Base-by-base conservation (phyloP, 2,329 filamentous ascomycete species). In the Stachybotrys echinatus region DNA sequence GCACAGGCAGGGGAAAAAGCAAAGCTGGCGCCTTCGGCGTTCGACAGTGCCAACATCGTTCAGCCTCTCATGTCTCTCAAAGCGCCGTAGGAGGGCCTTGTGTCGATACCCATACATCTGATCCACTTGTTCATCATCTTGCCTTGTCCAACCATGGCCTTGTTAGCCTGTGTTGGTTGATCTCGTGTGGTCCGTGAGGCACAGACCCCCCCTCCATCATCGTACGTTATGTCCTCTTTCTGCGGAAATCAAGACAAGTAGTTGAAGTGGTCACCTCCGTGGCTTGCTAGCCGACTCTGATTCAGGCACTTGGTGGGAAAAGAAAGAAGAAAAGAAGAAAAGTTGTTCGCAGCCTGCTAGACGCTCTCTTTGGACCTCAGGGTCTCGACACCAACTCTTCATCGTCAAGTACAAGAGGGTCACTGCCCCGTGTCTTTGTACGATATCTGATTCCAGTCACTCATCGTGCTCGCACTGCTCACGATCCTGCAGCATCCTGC, bases 331-430 rank as follows among this genome's bases (percentile, higher is more conserved):
- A 56, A 64, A 62, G 57, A 34, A 34, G 14, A 34, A 34, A 34
- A 14, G 27, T 34, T 34, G 27, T 34, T 14, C 2, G 27, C 10
- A 34, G n/a, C n/a, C n/a, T n/a, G n/a, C n/a, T n/a, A n/a, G n/a
- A n/a, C n/a, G n/a, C 38, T 10, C 17, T 40, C 17, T 20, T 40
- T n/a, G 19, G 50, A 52, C 57, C 51, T 54, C 52, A 54, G 56
- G 56, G 58, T 58, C 56, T 60, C 50, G 51, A 61, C 58, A 55
- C 38, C 38, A 40, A 40, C 38, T 20, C 8, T 20, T 7, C 38
- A 34, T 50, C 53, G 52, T 50, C 38, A 53, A 59, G 57, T 66
- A 66, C 63, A 67, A 67, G 62, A 65, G 55, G 57, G 51, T 51
- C 49, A 48, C 48, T 42, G 51, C 60, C 64, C 59, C 59, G 51